phyloP scores from a whole-genome alignment of 2,329 filamentous ascomycete species.

The Tolypocladium tropicale region DNA sequence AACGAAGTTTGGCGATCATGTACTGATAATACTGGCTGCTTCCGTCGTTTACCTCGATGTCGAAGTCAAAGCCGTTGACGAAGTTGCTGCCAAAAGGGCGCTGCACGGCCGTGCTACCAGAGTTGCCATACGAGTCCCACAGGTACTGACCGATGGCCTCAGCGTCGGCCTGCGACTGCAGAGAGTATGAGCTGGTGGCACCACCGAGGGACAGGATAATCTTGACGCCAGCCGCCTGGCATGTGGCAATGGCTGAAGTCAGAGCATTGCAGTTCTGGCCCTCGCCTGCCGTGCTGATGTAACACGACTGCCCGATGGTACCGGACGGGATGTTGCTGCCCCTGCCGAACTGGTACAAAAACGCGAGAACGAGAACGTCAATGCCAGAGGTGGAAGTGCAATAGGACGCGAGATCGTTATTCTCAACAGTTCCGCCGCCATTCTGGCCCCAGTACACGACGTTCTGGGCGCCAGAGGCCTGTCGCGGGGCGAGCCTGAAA shows the following conservation, averaged over 20 bases:
- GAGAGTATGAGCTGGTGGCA: constrained; percentile 8
- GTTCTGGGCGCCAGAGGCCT: constrained; percentile 10
- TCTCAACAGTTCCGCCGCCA: constrained; percentile 19
- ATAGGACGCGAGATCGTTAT: constrained; percentile 26
- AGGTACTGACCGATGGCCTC: constrained; percentile 11
- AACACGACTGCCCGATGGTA: constrained; percentile 28
- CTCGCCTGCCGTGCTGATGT: constrained; percentile 19
- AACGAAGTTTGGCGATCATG: constrained; percentile 10
- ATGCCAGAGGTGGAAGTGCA: constrained; percentile 26
- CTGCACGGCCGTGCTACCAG: constrained; percentile 1
- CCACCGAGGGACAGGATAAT: constrained; percentile 9
- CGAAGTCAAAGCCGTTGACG: constrained; percentile 13
- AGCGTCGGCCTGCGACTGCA: constrained; percentile 8
- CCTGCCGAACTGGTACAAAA: constrained; percentile 28
- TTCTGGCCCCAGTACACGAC: constrained; percentile 20
- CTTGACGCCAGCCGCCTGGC: constrained; percentile 10
- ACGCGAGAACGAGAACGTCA: constrained; percentile 31
- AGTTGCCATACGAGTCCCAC: constrained; percentile 1
- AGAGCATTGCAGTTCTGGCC: constrained; percentile 16
- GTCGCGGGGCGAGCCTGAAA: not conserved
- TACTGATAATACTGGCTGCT: constrained; percentile 9
- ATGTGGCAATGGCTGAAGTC: constrained; percentile 9
- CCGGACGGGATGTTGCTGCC: constrained; percentile 25
- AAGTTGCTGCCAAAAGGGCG: constrained; percentile 8
- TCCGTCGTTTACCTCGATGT: constrained; percentile 10